Percentiles rank a stretch among this genome's conserved stretches.
phyloP scores from a whole-genome alignment of 2,329 filamentous ascomycete genomes.

The Fusarium sp. region DNA sequence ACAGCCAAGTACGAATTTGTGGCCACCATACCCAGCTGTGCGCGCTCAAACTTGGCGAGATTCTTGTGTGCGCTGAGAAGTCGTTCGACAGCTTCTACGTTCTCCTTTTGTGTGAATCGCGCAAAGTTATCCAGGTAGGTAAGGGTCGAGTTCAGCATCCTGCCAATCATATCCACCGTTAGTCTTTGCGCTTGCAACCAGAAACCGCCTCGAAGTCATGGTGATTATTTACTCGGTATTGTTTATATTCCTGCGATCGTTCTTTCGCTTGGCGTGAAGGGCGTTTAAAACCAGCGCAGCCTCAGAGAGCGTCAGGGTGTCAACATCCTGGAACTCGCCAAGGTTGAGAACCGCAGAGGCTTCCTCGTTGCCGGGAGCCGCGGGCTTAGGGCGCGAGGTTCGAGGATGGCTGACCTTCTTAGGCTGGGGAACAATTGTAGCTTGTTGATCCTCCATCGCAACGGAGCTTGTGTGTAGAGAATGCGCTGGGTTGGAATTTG shows the following conservation, averaged over 20 bases:
- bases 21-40: slow-evolving; percentile 81
- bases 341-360: slow-evolving; percentile 85
- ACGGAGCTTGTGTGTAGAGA: slow-evolving; percentile 4
- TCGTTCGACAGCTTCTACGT: slow-evolving; percentile 93
- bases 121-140: slow-evolving; percentile 96
- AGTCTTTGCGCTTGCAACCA: slow-evolving; percentile 10
- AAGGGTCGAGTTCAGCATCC: slow-evolving; percentile 87
- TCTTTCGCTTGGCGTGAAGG: slow-evolving; percentile 83
- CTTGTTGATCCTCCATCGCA: slow-evolving; percentile 38
- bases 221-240: slow-evolving; percentile 78
- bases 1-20: background rate
- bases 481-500: background rate
- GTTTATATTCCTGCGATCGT: slow-evolving; percentile 85
- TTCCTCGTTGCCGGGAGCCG: slow-evolving; percentile 86
- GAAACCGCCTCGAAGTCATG: background rate
- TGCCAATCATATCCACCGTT: slow-evolving; percentile 51
- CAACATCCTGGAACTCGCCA: slow-evolving; percentile 93
- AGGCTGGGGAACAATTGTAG: slow-evolving; percentile 18
- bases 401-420: slow-evolving; percentile 46
- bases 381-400: slow-evolving; percentile 78
- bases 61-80: slow-evolving; percentile 84
- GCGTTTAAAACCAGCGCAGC: slow-evolving; percentile 93
- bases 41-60: slow-evolving; percentile 92
- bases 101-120: slow-evolving; percentile 95
- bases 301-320: slow-evolving; percentile 92